These are phyloP conservation scores for Eutypa lata DNA, from an alignment of 2,329 filamentous ascomycete genomes.

Conservation along the genomic window DNA sequence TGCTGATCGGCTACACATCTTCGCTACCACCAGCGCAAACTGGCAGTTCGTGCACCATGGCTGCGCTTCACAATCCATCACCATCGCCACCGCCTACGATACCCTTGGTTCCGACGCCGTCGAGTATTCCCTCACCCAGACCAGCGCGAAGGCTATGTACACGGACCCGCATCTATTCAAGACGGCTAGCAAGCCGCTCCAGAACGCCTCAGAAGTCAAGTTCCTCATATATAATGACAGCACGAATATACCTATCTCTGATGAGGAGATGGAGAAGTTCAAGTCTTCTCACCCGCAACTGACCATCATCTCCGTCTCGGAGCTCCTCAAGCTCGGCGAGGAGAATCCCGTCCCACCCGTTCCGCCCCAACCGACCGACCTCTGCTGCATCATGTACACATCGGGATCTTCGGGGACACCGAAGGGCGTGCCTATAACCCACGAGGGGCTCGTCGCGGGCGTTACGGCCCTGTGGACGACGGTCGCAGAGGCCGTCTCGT, in stretches of 20 bases:
- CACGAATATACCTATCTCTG: conserved; percentile 47
- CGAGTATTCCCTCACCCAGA: conserved; percentile 81
- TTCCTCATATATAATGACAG: conserved; percentile 62
- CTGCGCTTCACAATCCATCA: conserved; percentile 78
- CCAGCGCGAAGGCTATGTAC: conserved; percentile 78
- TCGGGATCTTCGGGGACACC: conserved; percentile 86
- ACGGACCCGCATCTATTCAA: conserved; percentile 76
- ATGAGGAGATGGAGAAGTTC: conserved; percentile 53
- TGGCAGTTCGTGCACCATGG: conserved; percentile 82
- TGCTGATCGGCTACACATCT: conserved; percentile 72
- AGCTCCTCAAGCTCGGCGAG: conserved; percentile 56
- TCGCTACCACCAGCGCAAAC: conserved; percentile 77
- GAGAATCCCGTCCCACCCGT: conserved; percentile 68
- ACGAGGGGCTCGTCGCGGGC: conserved; percentile 76
- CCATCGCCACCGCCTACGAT: conserved; percentile 93
- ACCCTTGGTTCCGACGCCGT: conserved; percentile 83
- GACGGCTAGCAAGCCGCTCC: conserved; percentile 54
- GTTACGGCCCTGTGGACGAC: conserved; percentile 78
- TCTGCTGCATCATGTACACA: conserved; percentile 84
- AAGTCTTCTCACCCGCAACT: conserved; percentile 54
- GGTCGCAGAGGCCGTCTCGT: conserved; percentile 74
- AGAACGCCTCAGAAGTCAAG: conserved; percentile 54
- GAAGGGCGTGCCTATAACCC: conserved; percentile 83
- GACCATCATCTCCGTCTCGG: conserved; percentile 51
- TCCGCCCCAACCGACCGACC: conserved; percentile 69